Percentiles rank a stretch among this genome's conserved stretches.
These are phyloP conservation scores for Dactylis glomerata DNA, from an alignment of 176 grass and related monocot genomes.

Conservation along the genomic window DNA sequence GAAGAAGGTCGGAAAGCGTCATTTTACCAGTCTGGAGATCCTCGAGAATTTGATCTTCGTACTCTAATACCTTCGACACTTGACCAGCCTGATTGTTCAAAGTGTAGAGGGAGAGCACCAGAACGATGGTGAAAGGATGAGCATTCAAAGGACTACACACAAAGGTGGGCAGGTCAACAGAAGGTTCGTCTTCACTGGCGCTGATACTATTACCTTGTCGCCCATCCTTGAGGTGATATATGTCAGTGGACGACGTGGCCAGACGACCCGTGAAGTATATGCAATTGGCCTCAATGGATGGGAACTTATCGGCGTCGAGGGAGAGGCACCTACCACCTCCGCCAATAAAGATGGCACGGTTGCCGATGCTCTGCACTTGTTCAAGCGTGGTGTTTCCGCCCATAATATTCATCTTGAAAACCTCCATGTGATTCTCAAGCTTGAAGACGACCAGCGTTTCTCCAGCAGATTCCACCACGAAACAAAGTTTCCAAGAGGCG, in stretches of 20 bases:
- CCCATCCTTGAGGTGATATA: background rate
- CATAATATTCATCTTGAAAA: background rate
- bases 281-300: background rate
- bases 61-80: background rate
- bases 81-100: background rate
- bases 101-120: background rate
- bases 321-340: background rate
- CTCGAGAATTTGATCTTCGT: background rate
- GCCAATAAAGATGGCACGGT: background rate
- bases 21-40: background rate
- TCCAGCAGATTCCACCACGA: background rate
- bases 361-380: background rate
- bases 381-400: background rate
- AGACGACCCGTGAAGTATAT: background rate
- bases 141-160: background rate
- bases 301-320: background rate
- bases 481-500: background rate
- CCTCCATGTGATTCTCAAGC: background rate
- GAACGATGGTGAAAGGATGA: background rate
- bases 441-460: background rate
- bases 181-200: background rate
- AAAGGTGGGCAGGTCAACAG: background rate
- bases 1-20: background rate
- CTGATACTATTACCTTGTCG: background rate
- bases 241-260: background rate